phyloP scores from a whole-genome alignment of 1,139 yeast genomes.

The Saccharomyces hybrid region DNA sequence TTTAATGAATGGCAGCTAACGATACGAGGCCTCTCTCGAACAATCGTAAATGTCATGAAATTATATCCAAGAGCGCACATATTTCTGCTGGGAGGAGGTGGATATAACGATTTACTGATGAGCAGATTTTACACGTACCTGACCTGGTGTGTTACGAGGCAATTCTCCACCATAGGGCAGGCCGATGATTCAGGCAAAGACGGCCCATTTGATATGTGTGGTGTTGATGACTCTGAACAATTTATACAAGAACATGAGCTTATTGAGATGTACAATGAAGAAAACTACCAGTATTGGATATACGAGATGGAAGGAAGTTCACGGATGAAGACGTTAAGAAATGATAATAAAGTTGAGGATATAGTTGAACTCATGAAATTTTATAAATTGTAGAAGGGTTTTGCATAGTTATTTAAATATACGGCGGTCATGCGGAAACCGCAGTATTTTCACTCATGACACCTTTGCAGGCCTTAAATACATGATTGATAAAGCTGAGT shows the following conservation, averaged over 20 bases:
- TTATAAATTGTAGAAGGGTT: background rate
- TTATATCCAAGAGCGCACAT: slow-evolving; percentile 31
- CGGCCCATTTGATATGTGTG: background rate
- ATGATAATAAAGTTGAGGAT: slow-evolving; percentile 16
- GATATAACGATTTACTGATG: slow-evolving; percentile 56
- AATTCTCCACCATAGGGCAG: slow-evolving; percentile 5
- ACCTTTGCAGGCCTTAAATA: background rate
- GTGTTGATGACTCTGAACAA: slow-evolving; percentile 24
- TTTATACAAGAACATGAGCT: slow-evolving; percentile 48
- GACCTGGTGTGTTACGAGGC: slow-evolving; percentile 36
- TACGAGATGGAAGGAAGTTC: slow-evolving; percentile 27
- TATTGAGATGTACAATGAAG: slow-evolving; percentile 41
- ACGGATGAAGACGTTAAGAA: slow-evolving; percentile 15
- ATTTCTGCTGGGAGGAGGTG: slow-evolving; percentile 69
- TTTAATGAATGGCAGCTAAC: slow-evolving; percentile 65
- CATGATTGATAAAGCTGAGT: background rate
- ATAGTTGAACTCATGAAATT: background rate
- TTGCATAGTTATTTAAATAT: background rate
- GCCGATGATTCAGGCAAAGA: background rate
- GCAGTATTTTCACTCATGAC: background rate
- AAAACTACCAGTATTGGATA: slow-evolving; percentile 47
- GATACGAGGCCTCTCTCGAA: slow-evolving; percentile 41
- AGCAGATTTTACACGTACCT: slow-evolving; percentile 61
- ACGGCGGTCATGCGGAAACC: background rate
- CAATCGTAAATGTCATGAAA: slow-evolving; percentile 34